phyloP scores from a whole-genome alignment of 2,329 filamentous ascomycete species.

The Trichophyton simii region DNA sequence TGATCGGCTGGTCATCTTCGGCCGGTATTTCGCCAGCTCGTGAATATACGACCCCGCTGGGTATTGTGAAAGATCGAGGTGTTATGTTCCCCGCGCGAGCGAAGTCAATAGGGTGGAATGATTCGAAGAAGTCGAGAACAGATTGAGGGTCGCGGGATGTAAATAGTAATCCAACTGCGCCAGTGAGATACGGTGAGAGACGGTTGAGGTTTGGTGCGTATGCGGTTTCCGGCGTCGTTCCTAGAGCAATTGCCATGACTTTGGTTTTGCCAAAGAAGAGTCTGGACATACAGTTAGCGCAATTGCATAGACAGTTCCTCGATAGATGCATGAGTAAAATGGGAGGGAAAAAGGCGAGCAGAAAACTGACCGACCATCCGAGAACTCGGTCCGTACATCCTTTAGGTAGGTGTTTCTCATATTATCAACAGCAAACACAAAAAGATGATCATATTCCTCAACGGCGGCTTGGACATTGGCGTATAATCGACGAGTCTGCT shows the following conservation, averaged over 20 bases:
- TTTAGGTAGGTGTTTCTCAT: conserved; percentile 97
- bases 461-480: conserved; percentile 75
- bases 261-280: conserved; percentile 99
- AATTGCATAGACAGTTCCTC: conserved; percentile 5
- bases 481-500: conserved; percentile 75
- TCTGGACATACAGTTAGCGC: conserved; percentile 32
- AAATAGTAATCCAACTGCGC: conserved; percentile 81
- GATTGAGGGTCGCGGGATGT: conserved; percentile 60
- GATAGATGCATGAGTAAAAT: not conserved
- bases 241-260: conserved; percentile 93
- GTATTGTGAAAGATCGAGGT: conserved; percentile 64
- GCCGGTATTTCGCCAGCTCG: conserved; percentile 63
- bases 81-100: conserved; percentile 74
- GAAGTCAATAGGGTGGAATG: conserved; percentile 68
- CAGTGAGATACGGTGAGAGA: conserved; percentile 57
- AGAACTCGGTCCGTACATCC: conserved; percentile 71
- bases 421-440: conserved; percentile 88
- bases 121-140: conserved; percentile 60
- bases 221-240: conserved; percentile 63
- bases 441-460: conserved; percentile 77
- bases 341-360: conserved; percentile 5
- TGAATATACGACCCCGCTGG: conserved; percentile 68
- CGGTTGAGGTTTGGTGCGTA: conserved; percentile 63
- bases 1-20: conserved; percentile 74
- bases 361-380: conserved; percentile 60